These are phyloP conservation scores for Cynara cardunculus DNA, from an alignment of 129 eudicot genomes.

Conservation along the genomic window DNA sequence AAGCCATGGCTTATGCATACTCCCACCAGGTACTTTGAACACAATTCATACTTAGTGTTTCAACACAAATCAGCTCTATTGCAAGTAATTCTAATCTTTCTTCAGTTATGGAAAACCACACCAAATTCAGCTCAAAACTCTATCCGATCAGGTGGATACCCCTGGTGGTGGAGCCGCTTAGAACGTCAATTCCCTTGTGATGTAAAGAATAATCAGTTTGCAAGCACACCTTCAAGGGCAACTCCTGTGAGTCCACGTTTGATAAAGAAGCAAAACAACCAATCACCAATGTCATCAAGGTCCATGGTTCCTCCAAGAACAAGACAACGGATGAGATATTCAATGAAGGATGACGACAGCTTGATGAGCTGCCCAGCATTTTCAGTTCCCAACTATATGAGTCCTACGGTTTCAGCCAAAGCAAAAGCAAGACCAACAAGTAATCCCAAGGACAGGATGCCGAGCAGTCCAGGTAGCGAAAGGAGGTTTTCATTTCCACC, in stretches of 20 bases:
- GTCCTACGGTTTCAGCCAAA: conserved; percentile 68
- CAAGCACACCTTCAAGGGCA: conserved; percentile 36
- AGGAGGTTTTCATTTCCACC: conserved; percentile 68
- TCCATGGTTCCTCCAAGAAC: conserved; percentile 46
- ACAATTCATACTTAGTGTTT: not conserved
- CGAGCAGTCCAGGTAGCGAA: conserved; percentile 51
- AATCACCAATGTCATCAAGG: conserved; percentile 34
- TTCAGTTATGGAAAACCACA: conserved; percentile 57
- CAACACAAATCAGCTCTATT: not conserved
- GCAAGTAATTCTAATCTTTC: not conserved
- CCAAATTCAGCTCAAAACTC: conserved; percentile 47
- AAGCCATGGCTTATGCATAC: conserved; percentile 91
- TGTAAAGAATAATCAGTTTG: conserved; percentile 15
- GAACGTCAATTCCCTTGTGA: conserved; percentile 50
- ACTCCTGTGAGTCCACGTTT: conserved; percentile 12
- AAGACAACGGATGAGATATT: conserved; percentile 30
- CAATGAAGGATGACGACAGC: conserved; percentile 72
- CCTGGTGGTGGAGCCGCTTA: conserved; percentile 95
- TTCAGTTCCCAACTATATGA: conserved; percentile 81
- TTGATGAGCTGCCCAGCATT: conserved; percentile 84
- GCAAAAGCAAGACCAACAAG: conserved; percentile 68
- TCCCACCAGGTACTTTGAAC: conserved; percentile 43
- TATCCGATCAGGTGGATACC: conserved; percentile 55
- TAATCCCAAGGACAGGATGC: conserved; percentile 47
- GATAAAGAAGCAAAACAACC: conserved; percentile 24